Evolutionary conservation across 1,284 basidiomycete species (phyloP).

Genomic region (Puccinia triticina): DNA sequence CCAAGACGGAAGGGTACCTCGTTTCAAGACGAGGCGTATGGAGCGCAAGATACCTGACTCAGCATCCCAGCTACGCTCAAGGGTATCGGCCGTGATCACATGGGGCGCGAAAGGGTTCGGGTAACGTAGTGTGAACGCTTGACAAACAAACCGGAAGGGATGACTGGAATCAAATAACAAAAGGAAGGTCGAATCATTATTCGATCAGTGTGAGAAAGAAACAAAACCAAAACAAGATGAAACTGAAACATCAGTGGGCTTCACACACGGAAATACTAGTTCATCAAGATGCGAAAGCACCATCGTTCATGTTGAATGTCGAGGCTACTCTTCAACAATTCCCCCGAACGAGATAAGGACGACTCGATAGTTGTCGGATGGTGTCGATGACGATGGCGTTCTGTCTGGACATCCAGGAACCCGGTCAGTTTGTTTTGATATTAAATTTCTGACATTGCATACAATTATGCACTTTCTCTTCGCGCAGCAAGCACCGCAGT

Average conservation of each 20-base stretch:
- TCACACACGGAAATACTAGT: conserved; percentile 35
- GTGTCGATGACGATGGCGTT: neutral
- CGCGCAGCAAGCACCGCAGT: too few relatives aligned
- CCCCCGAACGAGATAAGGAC: neutral
- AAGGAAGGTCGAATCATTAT: neutral
- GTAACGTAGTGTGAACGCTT: conserved; percentile 93
- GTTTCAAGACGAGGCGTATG: conserved; percentile 86
- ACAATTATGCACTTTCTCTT: neutral
- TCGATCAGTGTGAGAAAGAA: neutral
- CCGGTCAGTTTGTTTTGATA: too few relatives aligned
- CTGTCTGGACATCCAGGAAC: too few relatives aligned
- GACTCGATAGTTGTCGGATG: too few relatives aligned
- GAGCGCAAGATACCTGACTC: conserved; percentile 76
- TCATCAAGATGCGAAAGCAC: conserved; percentile 48
- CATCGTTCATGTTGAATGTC: conserved; percentile 32
- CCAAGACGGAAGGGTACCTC: conserved; percentile 86
- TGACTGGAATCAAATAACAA: conserved; percentile 65
- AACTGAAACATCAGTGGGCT: neutral
- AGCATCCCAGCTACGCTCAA: conserved; percentile 75
- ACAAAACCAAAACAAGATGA: too few relatives aligned
- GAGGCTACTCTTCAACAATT: neutral
- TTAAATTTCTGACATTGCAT: conserved; percentile 3
- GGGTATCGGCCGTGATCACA: conserved; percentile 90
- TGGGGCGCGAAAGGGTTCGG: conserved; percentile 95
- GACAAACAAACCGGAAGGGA: conserved; percentile 84